A percentile compares a stretch with the other conserved stretches of the same genome.
Conservation (phyloP, 2,329 filamentous ascomycete species). For the Geoglossum cookeanum region DNA sequence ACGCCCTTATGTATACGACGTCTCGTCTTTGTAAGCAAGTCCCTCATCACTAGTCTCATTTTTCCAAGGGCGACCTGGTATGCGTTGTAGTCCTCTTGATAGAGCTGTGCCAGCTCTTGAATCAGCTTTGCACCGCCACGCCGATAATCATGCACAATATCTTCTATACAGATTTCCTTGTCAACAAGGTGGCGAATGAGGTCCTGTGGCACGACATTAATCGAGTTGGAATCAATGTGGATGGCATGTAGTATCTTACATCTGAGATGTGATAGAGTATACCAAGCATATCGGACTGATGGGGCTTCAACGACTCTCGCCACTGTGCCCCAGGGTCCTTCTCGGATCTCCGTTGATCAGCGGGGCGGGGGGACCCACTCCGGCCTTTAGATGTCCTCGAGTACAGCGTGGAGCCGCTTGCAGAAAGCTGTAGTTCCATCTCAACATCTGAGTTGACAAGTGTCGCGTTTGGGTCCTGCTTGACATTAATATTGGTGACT, state of each 20-base stretch:
- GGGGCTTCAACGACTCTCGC: background rate
- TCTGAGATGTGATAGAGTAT: background rate
- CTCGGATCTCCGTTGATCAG: background rate
- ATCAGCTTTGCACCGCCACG: slow-evolving; percentile 25
- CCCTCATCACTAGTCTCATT: background rate
- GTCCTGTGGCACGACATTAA: slow-evolving; percentile 13
- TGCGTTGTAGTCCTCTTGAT: slow-evolving; percentile 20
- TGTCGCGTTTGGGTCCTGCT: background rate
- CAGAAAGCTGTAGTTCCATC: background rate
- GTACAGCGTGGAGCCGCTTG: background rate
- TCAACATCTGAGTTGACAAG: background rate
- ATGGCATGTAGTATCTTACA: background rate
- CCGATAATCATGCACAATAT: slow-evolving; percentile 26
- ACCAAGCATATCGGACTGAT: background rate
- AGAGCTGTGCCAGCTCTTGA: slow-evolving; percentile 22
- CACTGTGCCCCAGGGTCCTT: background rate
- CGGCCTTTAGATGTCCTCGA: background rate
- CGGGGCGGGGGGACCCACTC: background rate
- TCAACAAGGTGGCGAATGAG: slow-evolving; percentile 27
- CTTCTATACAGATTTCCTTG: slow-evolving; percentile 25
- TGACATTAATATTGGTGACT: too few species aligned
- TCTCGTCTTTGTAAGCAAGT: background rate
- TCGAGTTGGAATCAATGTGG: background rate
- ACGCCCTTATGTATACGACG: background rate
- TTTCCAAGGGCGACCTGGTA: slow-evolving; percentile 7